Evolutionary conservation across 1,284 basidiomycete species (phyloP), one percentile per base, ranked within the genome.

Genomic region (Chalciporus sp.): DNA sequence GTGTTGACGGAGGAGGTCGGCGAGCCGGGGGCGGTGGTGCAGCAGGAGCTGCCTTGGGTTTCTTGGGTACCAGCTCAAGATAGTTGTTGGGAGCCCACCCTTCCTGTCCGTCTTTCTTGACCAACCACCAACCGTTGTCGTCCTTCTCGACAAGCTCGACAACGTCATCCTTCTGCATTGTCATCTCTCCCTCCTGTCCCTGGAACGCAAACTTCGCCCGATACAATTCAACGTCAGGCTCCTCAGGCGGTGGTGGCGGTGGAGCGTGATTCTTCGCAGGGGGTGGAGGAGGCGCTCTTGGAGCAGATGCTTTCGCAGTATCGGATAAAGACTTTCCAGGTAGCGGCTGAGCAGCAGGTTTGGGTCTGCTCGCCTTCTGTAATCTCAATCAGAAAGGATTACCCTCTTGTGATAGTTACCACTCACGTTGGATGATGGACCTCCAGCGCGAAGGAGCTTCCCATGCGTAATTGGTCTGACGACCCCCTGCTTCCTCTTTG

Each of bases 21-120:
- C 82, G 80, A 51, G 76, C 75, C 1, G 89, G 84, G 4, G 90
- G 87, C 0, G 92, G 88, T 0, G 92, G 85, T 0, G 89, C 82
- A 0, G 85, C 76, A 19, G 85, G 78, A 1, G 81, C 76, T 8
- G 81, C 75, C 47, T 81, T 82, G 2, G 81, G 77, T 57, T 80
- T 82, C 14, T 83, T 83, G 42, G 85, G 83, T 4, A 88, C 82
- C 42, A 89, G 79, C 67, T 95, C 92, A 26, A 95, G 84, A 67
- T 98, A 98, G 72, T 98, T 97, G 59, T 89, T 88, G 2, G 96
- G 96, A 16, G 95, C 92, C 95, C 95, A 99, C 14, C 94, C 96
- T 71, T 98, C 94, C 20, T 77, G 73, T 1, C 82, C 84, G 52
- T 81, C 82, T 74, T 93, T 95, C 78, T 90, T 93, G 48, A 98